These are phyloP conservation scores for Clonostachys rhizophaga DNA, from an alignment of 2,329 filamentous ascomycete species.

Conservation along the genomic window DNA sequence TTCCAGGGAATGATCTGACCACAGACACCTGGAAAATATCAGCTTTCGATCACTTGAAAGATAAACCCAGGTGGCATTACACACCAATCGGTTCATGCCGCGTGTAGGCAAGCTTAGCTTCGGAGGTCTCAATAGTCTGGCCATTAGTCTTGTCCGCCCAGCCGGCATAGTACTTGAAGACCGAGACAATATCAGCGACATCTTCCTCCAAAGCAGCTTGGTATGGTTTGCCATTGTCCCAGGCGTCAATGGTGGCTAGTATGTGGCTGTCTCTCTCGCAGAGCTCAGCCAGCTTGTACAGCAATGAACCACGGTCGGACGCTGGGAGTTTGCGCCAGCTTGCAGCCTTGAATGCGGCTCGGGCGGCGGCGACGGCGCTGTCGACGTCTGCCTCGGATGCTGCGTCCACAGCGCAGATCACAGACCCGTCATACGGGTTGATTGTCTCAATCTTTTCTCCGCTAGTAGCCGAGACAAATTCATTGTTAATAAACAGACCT, in stretches of 20 bases:
- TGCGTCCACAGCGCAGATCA: slow-evolving; percentile 75
- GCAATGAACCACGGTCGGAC: slow-evolving; percentile 61
- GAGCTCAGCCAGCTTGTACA: slow-evolving; percentile 76
- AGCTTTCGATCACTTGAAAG: slow-evolving; percentile 55
- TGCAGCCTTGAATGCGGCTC: slow-evolving; percentile 75
- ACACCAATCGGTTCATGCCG: no score
- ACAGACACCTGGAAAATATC: slow-evolving; percentile 54
- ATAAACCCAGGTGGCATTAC: no score
- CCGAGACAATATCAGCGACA: slow-evolving; percentile 59
- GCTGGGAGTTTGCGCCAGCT: slow-evolving; percentile 67
- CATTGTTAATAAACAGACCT: slow-evolving; percentile 13
- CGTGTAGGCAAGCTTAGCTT: no score
- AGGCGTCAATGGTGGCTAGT: slow-evolving; percentile 76
- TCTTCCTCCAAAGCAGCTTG: slow-evolving; percentile 69
- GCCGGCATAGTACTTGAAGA: slow-evolving; percentile 71
- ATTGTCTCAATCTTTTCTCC: slow-evolving; percentile 6
- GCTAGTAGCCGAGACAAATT: slow-evolving; percentile 8
- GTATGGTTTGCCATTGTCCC: slow-evolving; percentile 65
- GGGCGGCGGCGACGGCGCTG: slow-evolving; percentile 77
- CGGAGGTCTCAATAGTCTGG: slow-evolving; percentile 74
- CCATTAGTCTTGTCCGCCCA: slow-evolving; percentile 91
- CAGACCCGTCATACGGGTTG: slow-evolving; percentile 8
- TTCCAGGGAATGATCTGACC: slow-evolving; percentile 84
- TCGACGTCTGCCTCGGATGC: slow-evolving; percentile 83
- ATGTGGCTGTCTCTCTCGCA: slow-evolving; percentile 73